Percentiles rank a stretch among this genome's conserved stretches.
These are phyloP conservation scores for Acanthochlamys bracteata DNA, from an alignment of 106 monocot species.

Conservation along the genomic window DNA sequence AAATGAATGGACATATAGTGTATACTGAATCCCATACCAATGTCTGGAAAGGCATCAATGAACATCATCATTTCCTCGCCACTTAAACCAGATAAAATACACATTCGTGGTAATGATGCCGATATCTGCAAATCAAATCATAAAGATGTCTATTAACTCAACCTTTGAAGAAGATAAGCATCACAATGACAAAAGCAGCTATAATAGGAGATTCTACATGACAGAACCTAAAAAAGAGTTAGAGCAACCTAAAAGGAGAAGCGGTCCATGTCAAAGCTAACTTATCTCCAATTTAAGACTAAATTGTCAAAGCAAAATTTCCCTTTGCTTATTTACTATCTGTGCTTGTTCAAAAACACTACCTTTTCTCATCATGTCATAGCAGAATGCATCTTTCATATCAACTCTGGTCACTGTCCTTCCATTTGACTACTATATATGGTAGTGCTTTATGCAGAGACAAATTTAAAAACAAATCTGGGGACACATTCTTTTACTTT, in stretches of 20 bases:
- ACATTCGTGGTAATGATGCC: constrained; percentile 70
- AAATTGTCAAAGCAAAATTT: too few species aligned
- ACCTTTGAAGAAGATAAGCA: neutral
- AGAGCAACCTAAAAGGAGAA: neutral
- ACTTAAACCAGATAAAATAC: constrained; percentile 78
- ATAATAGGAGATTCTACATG: neutral
- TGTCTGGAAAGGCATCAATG: constrained; percentile 82
- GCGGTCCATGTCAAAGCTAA: neutral
- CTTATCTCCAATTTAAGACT: neutral
- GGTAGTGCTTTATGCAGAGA: too few species aligned
- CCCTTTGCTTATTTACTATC: too few species aligned
- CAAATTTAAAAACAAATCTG: neutral
- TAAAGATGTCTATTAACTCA: too few species aligned
- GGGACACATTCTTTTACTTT: neutral
- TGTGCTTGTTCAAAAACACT: too few species aligned
- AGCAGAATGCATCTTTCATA: too few species aligned
- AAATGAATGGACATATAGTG: too few species aligned
- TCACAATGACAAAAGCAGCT: neutral
- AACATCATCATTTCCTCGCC: constrained; percentile 98
- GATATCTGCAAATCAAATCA: constrained; percentile 56
- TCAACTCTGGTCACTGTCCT: too few species aligned
- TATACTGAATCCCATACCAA: too few species aligned
- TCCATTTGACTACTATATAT: too few species aligned
- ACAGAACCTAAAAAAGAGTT: neutral
- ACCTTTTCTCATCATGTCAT: too few species aligned